Conservation (phyloP, 2,329 filamentous ascomycete genomes). For the Allantophomopsis cytisporea region DNA sequence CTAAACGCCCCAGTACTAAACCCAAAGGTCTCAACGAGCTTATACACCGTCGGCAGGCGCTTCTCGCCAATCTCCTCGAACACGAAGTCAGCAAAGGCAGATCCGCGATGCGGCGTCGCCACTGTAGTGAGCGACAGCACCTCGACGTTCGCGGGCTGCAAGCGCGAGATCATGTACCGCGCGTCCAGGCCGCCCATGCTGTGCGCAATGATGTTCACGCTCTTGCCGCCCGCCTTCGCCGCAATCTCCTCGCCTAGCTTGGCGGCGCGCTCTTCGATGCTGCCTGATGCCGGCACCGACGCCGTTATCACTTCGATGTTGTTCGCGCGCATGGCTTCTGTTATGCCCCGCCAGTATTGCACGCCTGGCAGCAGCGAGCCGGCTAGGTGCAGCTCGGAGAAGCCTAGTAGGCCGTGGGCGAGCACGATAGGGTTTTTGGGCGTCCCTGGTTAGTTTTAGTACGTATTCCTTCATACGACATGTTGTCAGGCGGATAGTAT, state of each 20-base stretch:
- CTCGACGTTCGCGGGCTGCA: constrained; percentile 30
- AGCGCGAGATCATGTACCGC: constrained; percentile 47
- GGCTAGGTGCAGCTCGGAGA: constrained; percentile 39
- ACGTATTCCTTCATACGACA: too few relatives aligned
- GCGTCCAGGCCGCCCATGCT: constrained; percentile 54
- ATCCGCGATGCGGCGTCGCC: constrained; percentile 22
- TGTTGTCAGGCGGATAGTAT: background rate
- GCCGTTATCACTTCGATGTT: constrained; percentile 42
- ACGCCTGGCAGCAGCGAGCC: constrained; percentile 36
- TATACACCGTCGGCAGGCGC: constrained; percentile 40
- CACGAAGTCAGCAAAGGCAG: constrained; percentile 37
- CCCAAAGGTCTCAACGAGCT: constrained; percentile 33
- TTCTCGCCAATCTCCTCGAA: constrained; percentile 30
- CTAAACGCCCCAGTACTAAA: constrained; percentile 45
- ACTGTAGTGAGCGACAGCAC: constrained; percentile 25
- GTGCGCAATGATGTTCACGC: constrained; percentile 68
- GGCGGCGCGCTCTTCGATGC: constrained; percentile 45
- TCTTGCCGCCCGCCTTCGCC: constrained; percentile 27
- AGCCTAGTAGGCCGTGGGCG: constrained; percentile 51
- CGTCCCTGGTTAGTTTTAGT: constrained; percentile 19
- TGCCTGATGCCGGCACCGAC: constrained; percentile 45
- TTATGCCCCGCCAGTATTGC: constrained; percentile 53
- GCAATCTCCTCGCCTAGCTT: constrained; percentile 41
- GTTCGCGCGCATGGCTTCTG: constrained; percentile 37
- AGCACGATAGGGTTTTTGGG: constrained; percentile 50